Evolutionary conservation across 805 yeast genomes (phyloP).

Genomic region (Candida cerambycidarum): DNA sequence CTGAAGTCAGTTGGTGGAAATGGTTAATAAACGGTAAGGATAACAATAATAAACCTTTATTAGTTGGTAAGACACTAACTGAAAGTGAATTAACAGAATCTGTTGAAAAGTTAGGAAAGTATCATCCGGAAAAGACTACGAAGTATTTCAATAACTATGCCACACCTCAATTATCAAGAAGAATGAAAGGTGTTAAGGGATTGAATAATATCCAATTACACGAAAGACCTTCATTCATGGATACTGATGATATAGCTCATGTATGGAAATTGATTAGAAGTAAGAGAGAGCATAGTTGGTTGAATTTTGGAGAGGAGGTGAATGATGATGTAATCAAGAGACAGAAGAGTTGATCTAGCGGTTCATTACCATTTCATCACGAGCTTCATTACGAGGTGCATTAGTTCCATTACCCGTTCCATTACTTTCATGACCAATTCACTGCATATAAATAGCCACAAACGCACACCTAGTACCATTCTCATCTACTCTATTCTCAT

Average conservation of each 20-base stretch:
- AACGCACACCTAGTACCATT: too few relatives aligned
- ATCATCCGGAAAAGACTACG: constrained; percentile 31
- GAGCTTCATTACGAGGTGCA: too few relatives aligned
- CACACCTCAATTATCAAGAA: constrained; percentile 43
- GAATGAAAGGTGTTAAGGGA: constrained; percentile 37
- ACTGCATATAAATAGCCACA: too few relatives aligned
- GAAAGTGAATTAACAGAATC: constrained; percentile 21
- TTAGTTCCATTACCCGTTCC: too few relatives aligned
- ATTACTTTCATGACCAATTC: too few relatives aligned
- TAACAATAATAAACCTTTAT: constrained; percentile 27
- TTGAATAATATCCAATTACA: constrained; percentile 19
- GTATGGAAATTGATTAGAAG: constrained; percentile 33
- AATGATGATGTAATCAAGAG: background rate
- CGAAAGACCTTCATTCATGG: constrained; percentile 4
- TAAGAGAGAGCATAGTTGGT: constrained; percentile 25
- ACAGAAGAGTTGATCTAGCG: too few relatives aligned
- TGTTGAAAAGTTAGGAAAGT: constrained; percentile 17
- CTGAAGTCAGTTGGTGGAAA: constrained; percentile 40
- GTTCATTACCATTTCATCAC: too few relatives aligned
- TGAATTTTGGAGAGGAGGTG: constrained; percentile 21
- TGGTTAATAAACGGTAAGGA: constrained; percentile 42
- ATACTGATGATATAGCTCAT: constrained; percentile 14
- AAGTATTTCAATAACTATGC: constrained; percentile 41
- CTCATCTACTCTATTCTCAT: too few relatives aligned
- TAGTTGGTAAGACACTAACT: constrained; percentile 22